A percentile compares a stretch with the other conserved stretches of the same genome.
Evolutionary conservation across 306 rosid species (phyloP).

Genomic region (Fragaria iinumae): DNA sequence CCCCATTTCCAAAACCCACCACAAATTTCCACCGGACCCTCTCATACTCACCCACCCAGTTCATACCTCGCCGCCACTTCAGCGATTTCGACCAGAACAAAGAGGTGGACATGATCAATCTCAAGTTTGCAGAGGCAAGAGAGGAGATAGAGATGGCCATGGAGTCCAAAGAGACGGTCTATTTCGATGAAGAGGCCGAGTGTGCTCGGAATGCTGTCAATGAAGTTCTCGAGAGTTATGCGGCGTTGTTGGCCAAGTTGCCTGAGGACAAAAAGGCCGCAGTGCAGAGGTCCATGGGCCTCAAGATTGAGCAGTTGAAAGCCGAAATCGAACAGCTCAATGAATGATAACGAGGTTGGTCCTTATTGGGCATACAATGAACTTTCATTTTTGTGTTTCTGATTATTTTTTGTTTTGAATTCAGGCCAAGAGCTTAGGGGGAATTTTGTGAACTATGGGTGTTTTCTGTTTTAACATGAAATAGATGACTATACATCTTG

Average conservation of each 20-base stretch:
- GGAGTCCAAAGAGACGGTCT: conserved; percentile 93
- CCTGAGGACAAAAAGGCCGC: conserved; percentile 58
- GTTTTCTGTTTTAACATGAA: background rate
- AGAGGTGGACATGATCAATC: conserved; percentile 84
- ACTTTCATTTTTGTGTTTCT: background rate
- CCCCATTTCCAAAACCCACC: conserved; percentile 23
- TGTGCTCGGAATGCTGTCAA: conserved; percentile 83
- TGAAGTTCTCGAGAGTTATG: conserved; percentile 57
- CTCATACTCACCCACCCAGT: conserved; percentile 20
- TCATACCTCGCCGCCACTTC: conserved; percentile 22
- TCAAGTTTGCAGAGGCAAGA: conserved; percentile 91
- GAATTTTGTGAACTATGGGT: background rate
- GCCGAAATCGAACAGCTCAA: conserved; percentile 81
- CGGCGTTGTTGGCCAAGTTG: conserved; percentile 53
- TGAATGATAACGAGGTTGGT: conserved; percentile 57
- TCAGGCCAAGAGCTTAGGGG: conserved; percentile 5
- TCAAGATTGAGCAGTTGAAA: conserved; percentile 87
- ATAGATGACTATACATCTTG: background rate
- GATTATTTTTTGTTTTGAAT: background rate
- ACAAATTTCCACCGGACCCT: conserved; percentile 27
- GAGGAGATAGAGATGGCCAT: conserved; percentile 91
- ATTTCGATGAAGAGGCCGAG: conserved; percentile 89
- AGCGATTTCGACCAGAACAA: conserved; percentile 51
- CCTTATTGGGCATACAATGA: background rate
- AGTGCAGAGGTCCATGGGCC: conserved; percentile 83